Conservation (phyloP, 2,329 filamentous ascomycete genomes). For the Leptographium lundbergii region DNA sequence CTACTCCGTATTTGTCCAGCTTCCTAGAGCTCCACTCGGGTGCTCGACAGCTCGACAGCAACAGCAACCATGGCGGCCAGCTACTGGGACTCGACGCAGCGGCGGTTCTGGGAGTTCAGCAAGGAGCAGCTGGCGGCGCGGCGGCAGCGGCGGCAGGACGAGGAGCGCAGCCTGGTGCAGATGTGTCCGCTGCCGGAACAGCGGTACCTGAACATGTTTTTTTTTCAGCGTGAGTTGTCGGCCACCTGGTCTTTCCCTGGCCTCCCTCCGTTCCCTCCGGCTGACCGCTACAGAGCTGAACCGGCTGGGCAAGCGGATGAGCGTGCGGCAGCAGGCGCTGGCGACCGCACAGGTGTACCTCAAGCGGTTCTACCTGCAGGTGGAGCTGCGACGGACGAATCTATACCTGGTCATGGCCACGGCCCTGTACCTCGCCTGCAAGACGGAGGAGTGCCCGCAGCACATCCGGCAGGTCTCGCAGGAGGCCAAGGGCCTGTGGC, state of each 20-base stretch:
- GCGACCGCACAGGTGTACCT: conserved; percentile 93
- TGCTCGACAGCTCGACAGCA: background rate
- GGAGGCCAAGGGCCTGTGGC: conserved; percentile 77
- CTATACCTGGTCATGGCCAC: conserved; percentile 90
- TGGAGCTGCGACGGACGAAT: conserved; percentile 86
- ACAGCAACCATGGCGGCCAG: conserved; percentile 70
- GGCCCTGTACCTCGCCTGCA: conserved; percentile 87
- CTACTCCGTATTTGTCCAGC: background rate
- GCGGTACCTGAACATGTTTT: conserved; percentile 78
- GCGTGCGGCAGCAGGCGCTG: conserved; percentile 78
- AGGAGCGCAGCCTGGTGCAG: conserved; percentile 60
- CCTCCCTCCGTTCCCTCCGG: background rate
- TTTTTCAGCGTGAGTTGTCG: conserved; percentile 62
- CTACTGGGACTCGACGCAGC: conserved; percentile 93
- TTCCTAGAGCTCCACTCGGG: background rate
- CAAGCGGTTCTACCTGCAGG: conserved; percentile 82
- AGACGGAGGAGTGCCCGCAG: conserved; percentile 95
- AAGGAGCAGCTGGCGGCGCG: conserved; percentile 65
- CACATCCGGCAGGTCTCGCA: conserved; percentile 85
- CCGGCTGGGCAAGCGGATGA: conserved; percentile 73
- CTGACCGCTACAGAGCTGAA: conserved; percentile 48
- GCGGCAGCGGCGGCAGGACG: conserved; percentile 64
- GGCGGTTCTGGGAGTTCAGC: conserved; percentile 80
- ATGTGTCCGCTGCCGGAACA: conserved; percentile 73
- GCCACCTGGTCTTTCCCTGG: background rate